Conservation (phyloP, 2,329 filamentous ascomycete genomes). For the Penicillium expansum region DNA sequence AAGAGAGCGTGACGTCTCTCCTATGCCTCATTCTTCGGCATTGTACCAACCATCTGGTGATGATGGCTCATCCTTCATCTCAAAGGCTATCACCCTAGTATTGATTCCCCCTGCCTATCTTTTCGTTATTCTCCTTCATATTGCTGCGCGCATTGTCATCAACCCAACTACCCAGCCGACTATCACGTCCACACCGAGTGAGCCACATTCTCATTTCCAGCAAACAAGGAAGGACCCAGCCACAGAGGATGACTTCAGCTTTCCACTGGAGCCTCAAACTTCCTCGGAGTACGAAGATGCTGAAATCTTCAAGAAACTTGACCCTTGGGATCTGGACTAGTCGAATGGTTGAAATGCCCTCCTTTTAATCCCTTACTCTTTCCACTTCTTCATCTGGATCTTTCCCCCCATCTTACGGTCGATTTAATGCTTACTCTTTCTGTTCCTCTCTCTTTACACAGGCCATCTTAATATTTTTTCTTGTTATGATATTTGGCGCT, state of each 20-base stretch:
- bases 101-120: conserved; percentile 78
- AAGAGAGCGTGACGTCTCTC: conserved; percentile 59
- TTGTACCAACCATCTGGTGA: conserved; percentile 55
- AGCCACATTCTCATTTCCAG: conserved; percentile 18
- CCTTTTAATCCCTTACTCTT: neutral
- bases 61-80: conserved; percentile 64
- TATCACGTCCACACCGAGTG: conserved; percentile 20
- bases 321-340: conserved; percentile 32
- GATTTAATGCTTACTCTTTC: conserved; percentile 17
- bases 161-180: conserved; percentile 28
- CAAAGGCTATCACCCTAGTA: conserved; percentile 73
- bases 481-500: conserved; percentile 5
- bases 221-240: conserved; percentile 18
- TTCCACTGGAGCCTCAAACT: conserved; percentile 35
- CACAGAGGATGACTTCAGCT: conserved; percentile 40
- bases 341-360: neutral
- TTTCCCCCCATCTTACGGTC: conserved; percentile 1
- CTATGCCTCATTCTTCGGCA: conserved; percentile 66
- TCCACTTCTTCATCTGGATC: conserved; percentile 1
- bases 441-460: conserved; percentile 8
- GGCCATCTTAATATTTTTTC: conserved; percentile 5
- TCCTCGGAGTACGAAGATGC: conserved; percentile 26
- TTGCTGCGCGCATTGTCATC: conserved; percentile 69
- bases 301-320: conserved; percentile 16
- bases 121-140: conserved; percentile 73